phyloP scores from a whole-genome alignment of 179 eudicot species.

The Spinacia oleracea region DNA sequence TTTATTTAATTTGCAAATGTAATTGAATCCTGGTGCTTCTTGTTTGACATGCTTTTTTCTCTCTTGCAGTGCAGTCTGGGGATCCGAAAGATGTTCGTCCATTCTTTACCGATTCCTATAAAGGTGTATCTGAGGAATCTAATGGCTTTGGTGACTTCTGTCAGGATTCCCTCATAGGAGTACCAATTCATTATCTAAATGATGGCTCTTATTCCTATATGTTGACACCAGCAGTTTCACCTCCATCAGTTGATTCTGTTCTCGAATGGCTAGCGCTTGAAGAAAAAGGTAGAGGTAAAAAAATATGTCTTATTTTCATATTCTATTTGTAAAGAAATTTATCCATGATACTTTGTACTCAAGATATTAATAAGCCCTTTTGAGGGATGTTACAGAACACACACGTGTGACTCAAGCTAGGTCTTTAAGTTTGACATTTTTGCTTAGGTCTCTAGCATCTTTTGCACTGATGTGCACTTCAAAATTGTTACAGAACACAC shows the following conservation, averaged over 20 bases:
- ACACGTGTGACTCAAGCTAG: too few relatives aligned
- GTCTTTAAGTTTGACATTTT: neutral
- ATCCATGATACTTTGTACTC: neutral
- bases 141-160: conserved; percentile 22
- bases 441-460: conserved; percentile 12
- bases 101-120: conserved; percentile 42
- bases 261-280: conserved; percentile 52
- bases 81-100: conserved; percentile 40
- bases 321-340: neutral
- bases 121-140: conserved; percentile 28
- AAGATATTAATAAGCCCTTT: neutral
- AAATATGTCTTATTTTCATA: neutral
- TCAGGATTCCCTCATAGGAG: conserved; percentile 39
- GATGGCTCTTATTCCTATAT: conserved; percentile 69
- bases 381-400: too few relatives aligned
- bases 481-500: conserved; percentile 34
- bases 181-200: conserved; percentile 56
- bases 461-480: conserved; percentile 22
- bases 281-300: conserved; percentile 40
- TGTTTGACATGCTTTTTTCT: conserved; percentile 13
- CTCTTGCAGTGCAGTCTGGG: conserved; percentile 39
- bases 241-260: conserved; percentile 70
- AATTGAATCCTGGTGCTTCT: neutral
- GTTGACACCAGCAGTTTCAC: conserved; percentile 71
- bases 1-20: neutral